A percentile compares a stretch with the other conserved stretches of the same genome.
phyloP scores from a whole-genome alignment of 352 stramenopile genomes.

The Phytopythium oedochilum region DNA sequence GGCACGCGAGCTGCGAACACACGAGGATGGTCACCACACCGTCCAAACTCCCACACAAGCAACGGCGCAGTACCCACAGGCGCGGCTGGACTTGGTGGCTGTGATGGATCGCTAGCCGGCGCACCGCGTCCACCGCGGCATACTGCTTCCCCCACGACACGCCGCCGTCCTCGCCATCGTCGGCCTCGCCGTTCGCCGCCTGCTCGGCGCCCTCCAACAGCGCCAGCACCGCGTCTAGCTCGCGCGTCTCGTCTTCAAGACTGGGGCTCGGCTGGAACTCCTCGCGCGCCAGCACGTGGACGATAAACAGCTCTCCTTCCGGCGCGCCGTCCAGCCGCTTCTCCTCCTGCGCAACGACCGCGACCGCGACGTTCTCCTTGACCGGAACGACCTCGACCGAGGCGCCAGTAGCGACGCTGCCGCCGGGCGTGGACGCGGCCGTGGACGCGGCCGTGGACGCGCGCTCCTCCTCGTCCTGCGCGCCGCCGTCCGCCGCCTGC shows the following conservation, averaged over 20 bases:
- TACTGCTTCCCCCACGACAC: constrained; percentile 41
- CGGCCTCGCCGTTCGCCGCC: neutral
- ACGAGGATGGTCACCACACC: constrained; percentile 8
- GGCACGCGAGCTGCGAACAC: constrained; percentile 6
- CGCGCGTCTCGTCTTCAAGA: constrained; percentile 18
- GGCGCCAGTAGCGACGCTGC: neutral
- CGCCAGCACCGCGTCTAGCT: constrained; percentile 28
- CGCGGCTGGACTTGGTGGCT: constrained; percentile 17
- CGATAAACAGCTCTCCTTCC: constrained; percentile 52
- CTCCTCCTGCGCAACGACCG: constrained; percentile 21
- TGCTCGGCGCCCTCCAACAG: neutral
- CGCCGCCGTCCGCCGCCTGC: neutral
- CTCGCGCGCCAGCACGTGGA: constrained; percentile 37
- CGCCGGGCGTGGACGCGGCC: constrained; percentile 1
- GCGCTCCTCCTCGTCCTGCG: neutral
- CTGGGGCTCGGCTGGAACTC: constrained; percentile 40
- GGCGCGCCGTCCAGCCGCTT: constrained; percentile 41
- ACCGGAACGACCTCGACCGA: neutral
- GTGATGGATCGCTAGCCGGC: constrained; percentile 35
- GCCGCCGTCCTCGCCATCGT: constrained; percentile 7
- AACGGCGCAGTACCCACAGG: constrained; percentile 16
- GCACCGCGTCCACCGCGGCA: constrained; percentile 34
- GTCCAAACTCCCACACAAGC: neutral
- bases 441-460: constrained; percentile 2
- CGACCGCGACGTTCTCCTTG: constrained; percentile 5